Base-by-base conservation (phyloP, 805 yeast species). In the Kodamaea laetipori region DNA sequence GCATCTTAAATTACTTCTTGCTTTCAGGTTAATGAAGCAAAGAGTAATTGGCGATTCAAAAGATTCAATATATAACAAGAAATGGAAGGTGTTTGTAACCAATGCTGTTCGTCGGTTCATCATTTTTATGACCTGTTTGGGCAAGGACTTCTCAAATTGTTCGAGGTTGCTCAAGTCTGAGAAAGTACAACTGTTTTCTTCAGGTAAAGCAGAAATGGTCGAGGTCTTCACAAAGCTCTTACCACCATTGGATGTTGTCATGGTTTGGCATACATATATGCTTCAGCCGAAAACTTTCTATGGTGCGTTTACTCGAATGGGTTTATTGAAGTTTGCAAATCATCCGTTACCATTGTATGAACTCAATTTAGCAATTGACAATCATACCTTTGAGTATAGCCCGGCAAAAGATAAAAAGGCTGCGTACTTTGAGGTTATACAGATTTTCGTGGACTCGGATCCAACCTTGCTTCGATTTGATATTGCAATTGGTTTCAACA, bases 231-330 rank as follows among this genome's bases (percentile, higher is more conserved):
- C 36, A 10, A 21, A 23, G 17, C 4, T 47, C 15, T 19, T 53
- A 10, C 61, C 61, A 2, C 60, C 61, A 2, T 41, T 58, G 33
- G 63, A 58, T 39, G 52, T 58, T 2, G 12, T 56, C 11, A 42
- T 57, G 53, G 55, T 58, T 11, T 58, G 61, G 63, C 54, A 58
- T 34, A 47, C 57, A 1, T 55, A 56, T 36, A 31, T 55, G 32
- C 44, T 56, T 39, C 53, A 57, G 21, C 57, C 61, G 4, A 35
- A 36, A 25, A 16, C 52, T 1, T 48, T 38, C 31, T 49, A 52
- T 34, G 57, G 55, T 17, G 41, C 38, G 6, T 48, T 50, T 28
- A 42, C 32, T 2, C 44, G 57, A 16, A 53, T 51, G 33, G 33
- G 48, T 27, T 49, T 55, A 21, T 19, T 46, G 5, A 38, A 43